Percentiles rank a stretch among this genome's conserved stretches.
These are phyloP conservation scores for Naganishia kalamii DNA, from an alignment of 768 basidiomycete species.

Conservation along the genomic window DNA sequence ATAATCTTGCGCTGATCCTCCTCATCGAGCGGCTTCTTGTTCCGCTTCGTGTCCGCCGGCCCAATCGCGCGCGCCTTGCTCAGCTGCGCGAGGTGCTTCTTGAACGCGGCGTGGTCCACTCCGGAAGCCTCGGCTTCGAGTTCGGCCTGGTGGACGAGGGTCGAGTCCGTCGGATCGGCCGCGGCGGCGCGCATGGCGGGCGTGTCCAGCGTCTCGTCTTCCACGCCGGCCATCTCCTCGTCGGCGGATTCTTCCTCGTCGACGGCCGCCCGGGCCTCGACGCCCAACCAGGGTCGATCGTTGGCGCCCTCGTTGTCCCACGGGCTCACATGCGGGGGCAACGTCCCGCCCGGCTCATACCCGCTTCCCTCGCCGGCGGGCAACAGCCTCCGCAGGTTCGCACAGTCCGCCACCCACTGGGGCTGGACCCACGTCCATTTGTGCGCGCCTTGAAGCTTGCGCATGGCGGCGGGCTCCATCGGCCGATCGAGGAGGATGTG, in stretches of 20 bases:
- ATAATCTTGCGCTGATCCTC: conserved; percentile 94
- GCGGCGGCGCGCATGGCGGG: conserved; percentile 49
- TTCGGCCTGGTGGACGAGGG: conserved; percentile 75
- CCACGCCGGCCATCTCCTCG: conserved; percentile 44
- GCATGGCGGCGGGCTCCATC: conserved; percentile 47
- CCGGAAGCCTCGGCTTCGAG: conserved; percentile 85
- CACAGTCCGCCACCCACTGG: conserved; percentile 95
- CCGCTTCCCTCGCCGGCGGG: conserved; percentile 59
- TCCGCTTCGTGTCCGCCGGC: conserved; percentile 35
- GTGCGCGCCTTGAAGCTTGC: conserved; percentile 58
- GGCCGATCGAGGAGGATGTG: conserved; percentile 95
- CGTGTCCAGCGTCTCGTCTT: conserved; percentile 33
- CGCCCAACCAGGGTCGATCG: conserved; percentile 48
- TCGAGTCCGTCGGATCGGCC: conserved; percentile 55
- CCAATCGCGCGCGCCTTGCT: conserved; percentile 21
- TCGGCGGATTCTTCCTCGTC: conserved; percentile 43
- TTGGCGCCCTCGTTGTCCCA: conserved; percentile 67
- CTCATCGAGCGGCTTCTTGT: conserved; percentile 51
- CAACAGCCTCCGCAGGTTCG: conserved; percentile 77
- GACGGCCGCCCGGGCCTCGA: conserved; percentile 54
- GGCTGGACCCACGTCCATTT: conserved; percentile 87
- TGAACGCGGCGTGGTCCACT: conserved; percentile 70
- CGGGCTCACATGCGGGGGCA: conserved; percentile 93
- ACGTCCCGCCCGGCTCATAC: conserved; percentile 73
- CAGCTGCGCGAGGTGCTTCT: conserved; percentile 63